Base-by-base conservation (phyloP, 305 asterid genomes). In the Withania somnifera region DNA sequence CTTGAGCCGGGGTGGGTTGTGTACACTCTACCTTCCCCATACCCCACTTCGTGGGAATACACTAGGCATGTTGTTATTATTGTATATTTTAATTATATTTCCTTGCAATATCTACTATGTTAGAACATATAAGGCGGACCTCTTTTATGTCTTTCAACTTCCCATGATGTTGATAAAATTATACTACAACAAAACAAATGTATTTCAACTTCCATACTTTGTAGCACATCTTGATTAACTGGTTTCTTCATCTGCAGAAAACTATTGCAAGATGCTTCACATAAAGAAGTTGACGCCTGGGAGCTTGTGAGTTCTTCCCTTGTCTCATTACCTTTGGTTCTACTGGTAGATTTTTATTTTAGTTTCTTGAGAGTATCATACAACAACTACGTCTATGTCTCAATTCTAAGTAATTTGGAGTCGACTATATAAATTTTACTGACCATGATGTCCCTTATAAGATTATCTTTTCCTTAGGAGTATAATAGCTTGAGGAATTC, bases 281-380 rank as follows among this genome's bases (percentile, higher is more conserved):
- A 84, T 22, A 85, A 82, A 78, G 85, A 83, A 84, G 64, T 94
- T 76, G 95, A 92, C 58, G 94, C 91, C 45, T 95, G 98, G 99
- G 97, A 89, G 89, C 95, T 95, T 52, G 98, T 95, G 89, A 91
- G 95, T 85, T 78, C 28, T 30, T 52, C 77, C 75, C 60, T 69
- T 57, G 51, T 80, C 84, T 56, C 61, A 0, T 50, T 50, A 40
- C 82, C 30, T 64, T 38, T 36, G 20, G 4, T 2, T 1, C 66
- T 82, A 47, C 11, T 1, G 58, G 54, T 32, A 11, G 28, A 66
- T n/a, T 79, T 58, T 28, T 2, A 38, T n/a, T 8, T 28, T 79
- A 58, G 56, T 79, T 79, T 79, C 28, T 22, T 58, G 54, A 28
- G 57, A 64, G 10, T n/a, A 19, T 66, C 50, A 64, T 4, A 4